A percentile compares a stretch with the other conserved stretches of the same genome.
phyloP scores from a whole-genome alignment of 1,284 basidiomycete species.

The Cutaneotrichosporon cutaneum region DNA sequence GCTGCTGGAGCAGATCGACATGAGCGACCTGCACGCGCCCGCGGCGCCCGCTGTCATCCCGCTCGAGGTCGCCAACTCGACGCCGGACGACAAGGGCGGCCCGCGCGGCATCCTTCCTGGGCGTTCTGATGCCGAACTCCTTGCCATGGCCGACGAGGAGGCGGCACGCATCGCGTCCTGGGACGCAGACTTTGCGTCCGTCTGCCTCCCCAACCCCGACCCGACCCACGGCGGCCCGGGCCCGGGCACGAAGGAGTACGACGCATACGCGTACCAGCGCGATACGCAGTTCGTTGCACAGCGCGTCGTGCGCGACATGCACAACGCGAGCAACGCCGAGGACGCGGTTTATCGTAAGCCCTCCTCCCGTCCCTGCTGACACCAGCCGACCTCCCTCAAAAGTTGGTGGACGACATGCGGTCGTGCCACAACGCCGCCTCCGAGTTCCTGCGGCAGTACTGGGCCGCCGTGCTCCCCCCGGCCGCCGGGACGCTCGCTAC shows the following conservation, averaged over 20 bases:
- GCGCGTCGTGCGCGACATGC: conserved; percentile 41
- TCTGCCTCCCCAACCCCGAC: conserved; percentile 39
- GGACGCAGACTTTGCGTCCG: conserved; percentile 29
- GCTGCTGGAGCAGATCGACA: conserved; percentile 70
- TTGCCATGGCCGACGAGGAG: conserved; percentile 41
- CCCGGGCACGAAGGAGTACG: conserved; percentile 21
- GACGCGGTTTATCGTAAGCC: conserved; percentile 26
- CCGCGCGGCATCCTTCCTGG: conserved; percentile 38
- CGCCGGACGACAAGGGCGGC: conserved; percentile 24
- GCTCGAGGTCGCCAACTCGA: conserved; percentile 65
- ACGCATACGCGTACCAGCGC: conserved; percentile 36
- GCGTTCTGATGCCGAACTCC: conserved; percentile 60
- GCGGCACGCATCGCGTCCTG: conserved; percentile 21
- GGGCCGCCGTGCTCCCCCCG: conserved; percentile 82
- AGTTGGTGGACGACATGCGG: conserved; percentile 73
- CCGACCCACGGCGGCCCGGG: conserved; percentile 18
- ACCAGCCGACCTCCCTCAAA: conserved; percentile 76
- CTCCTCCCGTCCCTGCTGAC: conserved; percentile 8
- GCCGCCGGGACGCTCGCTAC: conserved; percentile 57
- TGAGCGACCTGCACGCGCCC: conserved; percentile 78
- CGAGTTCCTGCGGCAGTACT: conserved; percentile 95
- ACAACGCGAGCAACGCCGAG: conserved; percentile 39
- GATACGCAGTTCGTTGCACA: conserved; percentile 37
- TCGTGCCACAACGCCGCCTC: conserved; percentile 89
- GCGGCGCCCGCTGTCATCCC: conserved; percentile 66